phyloP scores from a whole-genome alignment of 108 stramenopile genomes.

The Parmales sp. region DNA sequence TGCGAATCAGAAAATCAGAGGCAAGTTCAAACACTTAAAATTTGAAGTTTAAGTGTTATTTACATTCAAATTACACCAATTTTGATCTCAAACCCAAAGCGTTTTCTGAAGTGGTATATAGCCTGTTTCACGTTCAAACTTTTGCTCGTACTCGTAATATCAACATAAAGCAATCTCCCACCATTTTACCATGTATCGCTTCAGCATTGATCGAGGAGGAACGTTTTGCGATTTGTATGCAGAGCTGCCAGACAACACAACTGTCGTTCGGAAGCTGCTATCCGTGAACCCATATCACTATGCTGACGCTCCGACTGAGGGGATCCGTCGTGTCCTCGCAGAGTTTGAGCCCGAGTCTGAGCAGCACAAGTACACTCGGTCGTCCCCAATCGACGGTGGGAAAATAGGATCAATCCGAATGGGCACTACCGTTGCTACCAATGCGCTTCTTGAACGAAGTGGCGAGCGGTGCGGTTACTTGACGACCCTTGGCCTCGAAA shows the following conservation, averaged over 20 bases:
- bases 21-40: too few species aligned
- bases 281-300: constrained; percentile 89
- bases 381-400: constrained; percentile 44
- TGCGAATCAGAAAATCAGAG: too few species aligned
- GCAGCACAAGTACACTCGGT: constrained; percentile 50
- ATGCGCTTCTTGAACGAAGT: constrained; percentile 88
- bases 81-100: too few species aligned
- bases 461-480: constrained; percentile 80
- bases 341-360: constrained; percentile 47
- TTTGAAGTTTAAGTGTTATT: too few species aligned
- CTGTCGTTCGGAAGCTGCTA: constrained; percentile 63
- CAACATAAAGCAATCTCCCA: too few species aligned
- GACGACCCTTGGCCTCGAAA: constrained; percentile 80
- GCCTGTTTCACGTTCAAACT: too few species aligned
- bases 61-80: too few species aligned
- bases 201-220: not conserved
- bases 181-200: not conserved
- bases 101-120: too few species aligned
- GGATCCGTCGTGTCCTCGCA: constrained; percentile 79
- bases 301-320: constrained; percentile 92
- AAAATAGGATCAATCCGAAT: constrained; percentile 86
- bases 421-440: constrained; percentile 94
- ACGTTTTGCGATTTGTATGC: not conserved
- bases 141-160: too few species aligned
- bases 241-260: not conserved